Evolutionary conservation across 495 filamentous ascomycete genomes (phyloP).

Genomic region (Xylaria nigripes): DNA sequence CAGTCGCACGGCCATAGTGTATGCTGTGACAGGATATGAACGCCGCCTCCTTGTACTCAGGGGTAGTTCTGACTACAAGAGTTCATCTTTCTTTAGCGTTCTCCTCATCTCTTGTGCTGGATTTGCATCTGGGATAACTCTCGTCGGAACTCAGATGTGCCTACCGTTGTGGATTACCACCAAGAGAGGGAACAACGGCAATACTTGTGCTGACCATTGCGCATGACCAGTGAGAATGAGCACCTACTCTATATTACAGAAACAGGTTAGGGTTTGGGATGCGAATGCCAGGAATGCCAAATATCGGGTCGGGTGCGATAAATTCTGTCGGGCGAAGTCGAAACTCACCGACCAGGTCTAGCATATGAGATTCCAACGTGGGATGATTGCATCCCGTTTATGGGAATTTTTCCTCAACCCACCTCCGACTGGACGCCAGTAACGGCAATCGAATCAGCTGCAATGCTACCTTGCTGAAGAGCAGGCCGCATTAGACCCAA

Average conservation of each 20-base stretch:
- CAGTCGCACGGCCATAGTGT: background rate
- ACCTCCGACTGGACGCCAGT: background rate
- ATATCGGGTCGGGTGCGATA: background rate
- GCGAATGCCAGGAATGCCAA: background rate
- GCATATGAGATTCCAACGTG: background rate
- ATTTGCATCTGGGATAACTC: too few relatives aligned
- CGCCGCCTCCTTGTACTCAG: too few relatives aligned
- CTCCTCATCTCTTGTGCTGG: too few relatives aligned
- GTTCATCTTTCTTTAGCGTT: too few relatives aligned
- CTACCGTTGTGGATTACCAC: too few relatives aligned
- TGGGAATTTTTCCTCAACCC: background rate
- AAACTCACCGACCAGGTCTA: background rate
- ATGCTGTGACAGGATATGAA: background rate
- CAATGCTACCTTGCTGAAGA: conserved; percentile 1
- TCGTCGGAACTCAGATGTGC: too few relatives aligned
- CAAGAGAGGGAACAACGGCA: too few relatives aligned
- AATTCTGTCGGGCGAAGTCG: background rate
- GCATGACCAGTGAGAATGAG: too few relatives aligned
- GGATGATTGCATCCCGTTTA: background rate
- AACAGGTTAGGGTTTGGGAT: background rate
- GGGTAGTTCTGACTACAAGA: too few relatives aligned
- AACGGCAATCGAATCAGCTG: background rate
- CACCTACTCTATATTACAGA: too few relatives aligned
- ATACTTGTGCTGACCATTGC: too few relatives aligned
- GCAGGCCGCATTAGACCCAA: conserved; percentile 1